Evolutionary conservation across 257 asterid genomes (phyloP).

Genomic region (Ilex asprella): DNA sequence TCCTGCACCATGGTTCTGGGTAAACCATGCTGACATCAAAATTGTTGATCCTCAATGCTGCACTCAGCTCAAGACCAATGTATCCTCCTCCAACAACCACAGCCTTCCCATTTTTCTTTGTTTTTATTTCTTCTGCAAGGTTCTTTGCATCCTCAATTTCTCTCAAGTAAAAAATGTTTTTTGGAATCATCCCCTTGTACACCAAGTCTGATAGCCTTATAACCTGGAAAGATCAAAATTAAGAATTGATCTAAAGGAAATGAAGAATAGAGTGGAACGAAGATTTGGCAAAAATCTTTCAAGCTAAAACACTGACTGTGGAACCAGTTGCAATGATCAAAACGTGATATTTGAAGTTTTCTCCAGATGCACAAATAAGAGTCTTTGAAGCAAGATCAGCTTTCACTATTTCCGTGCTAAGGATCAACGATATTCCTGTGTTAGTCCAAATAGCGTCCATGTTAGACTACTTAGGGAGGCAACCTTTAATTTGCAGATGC

Average conservation of each 20-base stretch:
- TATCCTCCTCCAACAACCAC: constrained; percentile 95
- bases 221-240: constrained; percentile 39
- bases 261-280: neutral
- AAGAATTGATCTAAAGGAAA: neutral
- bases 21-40: constrained; percentile 83
- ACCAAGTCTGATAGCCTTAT: constrained; percentile 69
- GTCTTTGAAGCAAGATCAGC: constrained; percentile 83
- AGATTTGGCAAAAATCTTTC: neutral
- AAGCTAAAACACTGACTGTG: constrained; percentile 34
- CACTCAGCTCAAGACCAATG: constrained; percentile 95
- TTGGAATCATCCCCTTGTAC: constrained; percentile 84
- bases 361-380: constrained; percentile 65
- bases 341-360: constrained; percentile 44
- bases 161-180: constrained; percentile 82
- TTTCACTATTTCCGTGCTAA: constrained; percentile 75
- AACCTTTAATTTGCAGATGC: neutral
- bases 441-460: constrained; percentile 16
- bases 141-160: constrained; percentile 87
- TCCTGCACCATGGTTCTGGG: constrained; percentile 99
- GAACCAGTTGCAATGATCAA: constrained; percentile 88
- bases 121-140: constrained; percentile 77
- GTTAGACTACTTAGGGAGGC: neutral
- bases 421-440: constrained; percentile 79
- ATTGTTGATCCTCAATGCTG: constrained; percentile 68
- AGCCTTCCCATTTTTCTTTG: constrained; percentile 75